These are phyloP conservation scores for Moesziomyces globuligerus DNA, from an alignment of 1,284 basidiomycete species.

Conservation along the genomic window DNA sequence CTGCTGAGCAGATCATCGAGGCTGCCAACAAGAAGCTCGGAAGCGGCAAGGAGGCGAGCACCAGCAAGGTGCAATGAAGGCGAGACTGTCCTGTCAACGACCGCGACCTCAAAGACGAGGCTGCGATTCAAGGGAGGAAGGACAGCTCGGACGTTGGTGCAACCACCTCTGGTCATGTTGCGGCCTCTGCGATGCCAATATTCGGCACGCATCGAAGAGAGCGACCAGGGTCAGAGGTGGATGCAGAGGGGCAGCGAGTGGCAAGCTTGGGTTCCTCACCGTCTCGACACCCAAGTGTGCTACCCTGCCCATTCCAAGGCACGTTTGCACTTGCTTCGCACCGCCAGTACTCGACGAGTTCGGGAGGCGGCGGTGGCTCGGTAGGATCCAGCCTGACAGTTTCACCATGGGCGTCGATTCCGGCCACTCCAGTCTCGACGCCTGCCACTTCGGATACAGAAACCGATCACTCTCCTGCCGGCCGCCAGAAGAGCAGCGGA, in stretches of 20 bases:
- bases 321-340: slow-evolving; percentile 3
- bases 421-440: slow-evolving; percentile 14
- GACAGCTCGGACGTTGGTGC: slow-evolving; percentile 22
- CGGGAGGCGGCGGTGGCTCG: slow-evolving; percentile 5
- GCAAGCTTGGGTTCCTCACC: slow-evolving; percentile 41
- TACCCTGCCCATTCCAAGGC: slow-evolving; percentile 7
- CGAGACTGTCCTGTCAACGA: slow-evolving; percentile 45
- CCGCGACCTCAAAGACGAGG: slow-evolving; percentile 2
- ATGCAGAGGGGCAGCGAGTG: slow-evolving; percentile 21
- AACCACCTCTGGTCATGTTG: slow-evolving; percentile 1
- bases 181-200: slow-evolving; percentile 17
- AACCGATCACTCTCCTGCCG: background rate
- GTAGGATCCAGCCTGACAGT: slow-evolving; percentile 4
- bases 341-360: background rate
- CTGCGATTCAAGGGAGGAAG: slow-evolving; percentile 25
- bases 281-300: slow-evolving; percentile 34
- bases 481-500: background rate
- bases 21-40: slow-evolving; percentile 52
- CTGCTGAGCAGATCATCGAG: slow-evolving; percentile 52
- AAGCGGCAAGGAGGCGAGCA: slow-evolving; percentile 14
- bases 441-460: slow-evolving; percentile 17
- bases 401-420: slow-evolving; percentile 20
- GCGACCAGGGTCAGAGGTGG: slow-evolving; percentile 11
- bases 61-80: slow-evolving; percentile 26
- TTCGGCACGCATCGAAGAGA: slow-evolving; percentile 3